Percentiles rank a stretch among this genome's conserved stretches.
These are phyloP conservation scores for Leptodermis oblonga DNA, from an alignment of 257 asterid genomes.

Conservation along the genomic window DNA sequence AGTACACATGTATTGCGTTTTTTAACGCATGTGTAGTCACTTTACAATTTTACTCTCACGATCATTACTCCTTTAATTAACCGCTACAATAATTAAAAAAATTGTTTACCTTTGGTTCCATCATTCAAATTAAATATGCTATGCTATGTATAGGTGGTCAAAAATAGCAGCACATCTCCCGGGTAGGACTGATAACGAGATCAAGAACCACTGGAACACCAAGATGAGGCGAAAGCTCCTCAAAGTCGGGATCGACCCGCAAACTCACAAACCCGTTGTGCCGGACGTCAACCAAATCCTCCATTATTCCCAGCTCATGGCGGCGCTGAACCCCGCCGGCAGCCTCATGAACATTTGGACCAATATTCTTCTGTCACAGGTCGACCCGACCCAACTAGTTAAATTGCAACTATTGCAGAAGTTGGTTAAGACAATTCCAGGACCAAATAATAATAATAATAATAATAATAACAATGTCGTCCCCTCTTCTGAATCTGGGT, in stretches of 20 bases:
- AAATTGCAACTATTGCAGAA: background rate
- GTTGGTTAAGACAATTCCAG: background rate
- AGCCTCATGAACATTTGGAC: constrained; percentile 6
- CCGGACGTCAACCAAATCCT: constrained; percentile 6
- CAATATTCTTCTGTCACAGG: background rate
- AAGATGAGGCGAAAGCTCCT: constrained; percentile 14
- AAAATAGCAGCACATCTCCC: constrained; percentile 7
- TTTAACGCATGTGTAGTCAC: background rate
- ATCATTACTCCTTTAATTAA: too few species aligned
- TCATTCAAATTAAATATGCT: too few species aligned
- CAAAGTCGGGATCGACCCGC: constrained; percentile 13
- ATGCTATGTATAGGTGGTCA: background rate
- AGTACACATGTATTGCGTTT: background rate
- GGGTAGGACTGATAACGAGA: constrained; percentile 11
- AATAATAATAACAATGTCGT: too few species aligned
- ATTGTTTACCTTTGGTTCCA: too few species aligned
- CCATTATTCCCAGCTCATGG: background rate
- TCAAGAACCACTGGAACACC: constrained; percentile 14
- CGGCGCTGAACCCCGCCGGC: constrained; percentile 3
- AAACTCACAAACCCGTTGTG: constrained; percentile 9
- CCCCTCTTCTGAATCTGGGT: background rate
- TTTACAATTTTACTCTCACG: too few species aligned
- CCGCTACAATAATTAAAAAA: too few species aligned
- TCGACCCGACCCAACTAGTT: constrained; percentile 2
- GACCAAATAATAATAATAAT: background rate